Conservation (phyloP, 768 basidiomycete genomes). For the Lanmaoa pseudosensibilis region DNA sequence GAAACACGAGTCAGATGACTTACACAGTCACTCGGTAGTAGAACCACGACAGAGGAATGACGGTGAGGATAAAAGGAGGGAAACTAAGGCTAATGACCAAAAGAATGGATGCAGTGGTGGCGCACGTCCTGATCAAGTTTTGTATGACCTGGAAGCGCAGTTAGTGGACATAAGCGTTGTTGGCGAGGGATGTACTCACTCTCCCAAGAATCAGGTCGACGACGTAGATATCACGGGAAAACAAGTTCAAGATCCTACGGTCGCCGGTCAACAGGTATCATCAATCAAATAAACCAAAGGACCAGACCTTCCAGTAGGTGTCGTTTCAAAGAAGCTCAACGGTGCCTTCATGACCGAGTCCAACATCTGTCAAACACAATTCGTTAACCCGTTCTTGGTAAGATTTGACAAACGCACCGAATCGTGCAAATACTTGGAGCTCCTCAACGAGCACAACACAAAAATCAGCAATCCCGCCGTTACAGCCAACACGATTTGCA, state of each 20-base stretch:
- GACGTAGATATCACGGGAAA: conserved; percentile 85
- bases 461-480: conserved; percentile 65
- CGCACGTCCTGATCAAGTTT: conserved; percentile 64
- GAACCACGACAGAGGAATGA: conserved; percentile 76
- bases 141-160: conserved; percentile 50
- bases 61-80: conserved; percentile 75
- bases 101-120: conserved; percentile 57
- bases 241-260: conserved; percentile 79
- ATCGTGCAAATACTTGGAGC: conserved; percentile 77
- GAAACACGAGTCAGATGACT: conserved; percentile 18
- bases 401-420: conserved; percentile 42
- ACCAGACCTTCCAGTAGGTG: conserved; percentile 74
- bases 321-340: conserved; percentile 85
- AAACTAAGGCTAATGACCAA: conserved; percentile 79
- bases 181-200: conserved; percentile 29
- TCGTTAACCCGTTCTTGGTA: neutral
- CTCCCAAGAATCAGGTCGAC: conserved; percentile 82
- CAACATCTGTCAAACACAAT: conserved; percentile 58
- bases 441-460: conserved; percentile 74
- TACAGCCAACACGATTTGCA: conserved; percentile 53
- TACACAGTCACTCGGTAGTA: conserved; percentile 81
- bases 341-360: conserved; percentile 79
- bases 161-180: neutral
- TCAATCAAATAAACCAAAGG: neutral
- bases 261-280: neutral